Percentiles rank a stretch among this genome's conserved stretches.
These are phyloP conservation scores for Eucalyptus viminalis DNA, from an alignment of 345 rosid genomes.

Conservation along the genomic window DNA sequence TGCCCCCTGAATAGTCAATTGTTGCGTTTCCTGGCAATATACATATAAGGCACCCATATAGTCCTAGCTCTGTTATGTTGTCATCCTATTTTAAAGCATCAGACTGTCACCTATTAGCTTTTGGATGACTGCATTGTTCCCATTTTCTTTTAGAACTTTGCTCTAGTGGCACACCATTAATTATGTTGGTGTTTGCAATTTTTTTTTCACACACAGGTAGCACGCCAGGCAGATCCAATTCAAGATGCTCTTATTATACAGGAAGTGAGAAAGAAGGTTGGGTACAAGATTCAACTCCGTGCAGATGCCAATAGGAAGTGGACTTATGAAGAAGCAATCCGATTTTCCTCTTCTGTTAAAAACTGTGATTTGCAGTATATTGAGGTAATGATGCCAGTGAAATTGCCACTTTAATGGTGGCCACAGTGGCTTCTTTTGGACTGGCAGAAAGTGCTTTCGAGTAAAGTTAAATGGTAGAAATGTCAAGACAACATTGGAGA, in stretches of 20 bases:
- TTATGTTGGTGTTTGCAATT: background rate
- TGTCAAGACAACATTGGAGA: background rate
- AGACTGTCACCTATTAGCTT: background rate
- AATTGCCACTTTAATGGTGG: background rate
- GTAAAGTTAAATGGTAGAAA: background rate
- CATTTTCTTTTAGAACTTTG: background rate
- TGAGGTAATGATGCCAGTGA: conserved; percentile 37
- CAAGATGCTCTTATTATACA: conserved; percentile 70
- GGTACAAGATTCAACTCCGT: conserved; percentile 59
- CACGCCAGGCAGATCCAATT: conserved; percentile 53
- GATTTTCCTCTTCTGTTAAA: conserved; percentile 58
- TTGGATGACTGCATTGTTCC: background rate
- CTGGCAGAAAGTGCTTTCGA: background rate
- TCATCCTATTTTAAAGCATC: background rate
- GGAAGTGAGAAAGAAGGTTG: conserved; percentile 74
- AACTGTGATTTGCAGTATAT: conserved; percentile 68
- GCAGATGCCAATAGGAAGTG: conserved; percentile 91
- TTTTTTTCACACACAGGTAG: conserved; percentile 47
- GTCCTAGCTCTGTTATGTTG: background rate
- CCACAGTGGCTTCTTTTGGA: background rate
- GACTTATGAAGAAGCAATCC: conserved; percentile 70
- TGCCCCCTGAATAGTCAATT: background rate
- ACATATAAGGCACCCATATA: background rate
- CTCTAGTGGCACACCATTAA: background rate
- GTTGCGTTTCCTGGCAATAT: background rate